A percentile compares a stretch with the other conserved stretches of the same genome.
Evolutionary conservation across 208 protist genomes (phyloP).

Genomic region (Leishmania amazonensis): DNA sequence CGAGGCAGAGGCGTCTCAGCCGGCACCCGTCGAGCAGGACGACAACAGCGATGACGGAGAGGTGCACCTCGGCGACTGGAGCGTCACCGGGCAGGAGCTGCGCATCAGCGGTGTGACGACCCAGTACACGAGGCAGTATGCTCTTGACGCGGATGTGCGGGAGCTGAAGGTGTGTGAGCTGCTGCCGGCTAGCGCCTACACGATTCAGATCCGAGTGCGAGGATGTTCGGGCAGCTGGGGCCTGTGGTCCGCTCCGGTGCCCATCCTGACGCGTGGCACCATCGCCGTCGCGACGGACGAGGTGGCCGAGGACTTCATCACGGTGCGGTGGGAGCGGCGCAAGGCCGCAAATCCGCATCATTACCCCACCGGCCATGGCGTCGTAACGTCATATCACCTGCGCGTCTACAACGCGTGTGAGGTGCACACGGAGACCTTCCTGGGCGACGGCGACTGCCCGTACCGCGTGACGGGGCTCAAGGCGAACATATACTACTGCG

Average conservation of each 20-base stretch:
- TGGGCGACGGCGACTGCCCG: slow-evolving; percentile 87
- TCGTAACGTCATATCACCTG: slow-evolving; percentile 90
- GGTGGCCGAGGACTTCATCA: slow-evolving; percentile 90
- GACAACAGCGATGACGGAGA: slow-evolving; percentile 11
- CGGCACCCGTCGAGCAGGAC: not conserved
- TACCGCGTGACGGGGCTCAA: slow-evolving; percentile 81
- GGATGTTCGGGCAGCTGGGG: slow-evolving; percentile 88
- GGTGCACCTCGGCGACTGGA: slow-evolving; percentile 81
- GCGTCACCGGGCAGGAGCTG: slow-evolving; percentile 88
- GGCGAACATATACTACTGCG: slow-evolving; percentile 92
- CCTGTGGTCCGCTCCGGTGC: slow-evolving; percentile 79
- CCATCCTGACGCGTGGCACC: slow-evolving; percentile 88
- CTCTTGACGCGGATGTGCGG: slow-evolving; percentile 73
- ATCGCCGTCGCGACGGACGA: slow-evolving; percentile 83
- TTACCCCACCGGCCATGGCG: slow-evolving; percentile 83
- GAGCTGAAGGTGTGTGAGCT: slow-evolving; percentile 91
- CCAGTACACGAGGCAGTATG: slow-evolving; percentile 81
- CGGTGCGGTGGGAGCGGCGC: slow-evolving; percentile 87
- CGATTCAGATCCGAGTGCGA: slow-evolving; percentile 86
- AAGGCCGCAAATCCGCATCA: slow-evolving; percentile 77
- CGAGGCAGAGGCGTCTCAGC: slow-evolving; percentile 15
- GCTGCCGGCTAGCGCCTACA: slow-evolving; percentile 84
- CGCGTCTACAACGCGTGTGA: slow-evolving; percentile 83
- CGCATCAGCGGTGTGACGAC: slow-evolving; percentile 86
- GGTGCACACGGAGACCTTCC: slow-evolving; percentile 83